Conservation (phyloP, 106 monocot genomes). For the Apostasia ramifera region DNA sequence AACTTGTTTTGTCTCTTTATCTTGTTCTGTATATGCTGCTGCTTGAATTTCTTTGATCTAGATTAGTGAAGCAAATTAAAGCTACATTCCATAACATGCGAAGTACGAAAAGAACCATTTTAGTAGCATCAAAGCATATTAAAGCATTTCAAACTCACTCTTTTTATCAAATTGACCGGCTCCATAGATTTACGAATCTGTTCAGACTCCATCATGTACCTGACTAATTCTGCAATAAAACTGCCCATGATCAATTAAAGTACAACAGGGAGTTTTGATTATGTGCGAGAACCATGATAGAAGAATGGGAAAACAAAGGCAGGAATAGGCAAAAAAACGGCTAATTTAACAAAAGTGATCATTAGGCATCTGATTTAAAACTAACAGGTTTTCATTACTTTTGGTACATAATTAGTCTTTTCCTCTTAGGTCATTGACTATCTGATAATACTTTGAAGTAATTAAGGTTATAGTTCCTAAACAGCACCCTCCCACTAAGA, state of each 20-base stretch:
- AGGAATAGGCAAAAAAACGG: neutral
- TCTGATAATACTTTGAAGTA: too few species aligned
- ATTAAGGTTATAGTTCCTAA: too few species aligned
- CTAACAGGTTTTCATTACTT: too few species aligned
- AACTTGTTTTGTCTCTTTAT: slow-evolving; percentile 23
- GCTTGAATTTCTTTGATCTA: slow-evolving; percentile 74
- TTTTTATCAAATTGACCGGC: slow-evolving; percentile 66
- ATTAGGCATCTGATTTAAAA: too few species aligned
- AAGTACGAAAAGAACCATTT: neutral
- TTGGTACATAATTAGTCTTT: too few species aligned
- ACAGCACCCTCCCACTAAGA: too few species aligned
- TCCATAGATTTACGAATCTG: slow-evolving; percentile 68
- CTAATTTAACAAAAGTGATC: too few species aligned
- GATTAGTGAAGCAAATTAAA: slow-evolving; percentile 6
- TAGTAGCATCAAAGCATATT: neutral
- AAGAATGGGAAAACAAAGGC: neutral
- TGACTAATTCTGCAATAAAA: slow-evolving; percentile 34
- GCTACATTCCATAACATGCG: neutral
- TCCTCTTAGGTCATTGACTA: too few species aligned
- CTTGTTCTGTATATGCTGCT: slow-evolving; percentile 40
- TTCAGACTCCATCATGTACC: slow-evolving; percentile 59
- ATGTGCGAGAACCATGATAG: neutral
- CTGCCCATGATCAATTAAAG: neutral
- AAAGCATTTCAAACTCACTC: slow-evolving; percentile 42
- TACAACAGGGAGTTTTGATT: neutral